Evolutionary conservation across 768 basidiomycete genomes (phyloP), one percentile per base, ranked within the genome.

Genomic region (Leccinum arenicola): DNA sequence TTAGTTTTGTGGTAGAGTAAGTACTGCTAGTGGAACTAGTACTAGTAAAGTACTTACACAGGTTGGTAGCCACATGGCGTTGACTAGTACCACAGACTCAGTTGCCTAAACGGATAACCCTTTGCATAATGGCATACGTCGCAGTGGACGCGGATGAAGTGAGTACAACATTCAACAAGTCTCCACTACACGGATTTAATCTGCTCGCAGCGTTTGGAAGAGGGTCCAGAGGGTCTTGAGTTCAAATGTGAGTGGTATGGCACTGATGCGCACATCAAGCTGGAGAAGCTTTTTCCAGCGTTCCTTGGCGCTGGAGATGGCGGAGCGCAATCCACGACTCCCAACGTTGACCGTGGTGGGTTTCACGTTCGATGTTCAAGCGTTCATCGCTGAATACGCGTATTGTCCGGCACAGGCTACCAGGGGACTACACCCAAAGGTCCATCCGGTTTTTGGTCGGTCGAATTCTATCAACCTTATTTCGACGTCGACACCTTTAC

Each of bases 401-500:
- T 35, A 4, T 53, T n/a, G 21, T 23, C 3, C 31, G 35, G 17
- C 29, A 38, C 56, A 91, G 91, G 88, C 17, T 92, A 89, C 61
- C 77, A 78, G 9, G 66, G 76, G 10, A 69, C 74, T 35, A 72
- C 79, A 54, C 68, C 75, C 9, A 82, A 83, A 68, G 76, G 78
- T 14, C 61, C 76, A 3, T 75, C 80, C 3, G 83, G 83, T 1
- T 91, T 91, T 74, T 93, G 91, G 91, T 84, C 83, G 27, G 66
- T 93, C 33, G 92, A 95, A 60, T 90, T 90, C 71, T 94, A 95
- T 69, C 91, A 93, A 68, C 79, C 83, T 3, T 93, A 91, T 74
- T 95, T 95, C 64, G 93, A 95, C 61, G 82, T 95, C 35, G 93
- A 95, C 75, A 93, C 92, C 0, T 81, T 83, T 61, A 90, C 83